Percentiles rank a stretch among this genome's conserved stretches.
phyloP scores from a whole-genome alignment of 805 yeast genomes.

The Ogataea thermomethanolica region DNA sequence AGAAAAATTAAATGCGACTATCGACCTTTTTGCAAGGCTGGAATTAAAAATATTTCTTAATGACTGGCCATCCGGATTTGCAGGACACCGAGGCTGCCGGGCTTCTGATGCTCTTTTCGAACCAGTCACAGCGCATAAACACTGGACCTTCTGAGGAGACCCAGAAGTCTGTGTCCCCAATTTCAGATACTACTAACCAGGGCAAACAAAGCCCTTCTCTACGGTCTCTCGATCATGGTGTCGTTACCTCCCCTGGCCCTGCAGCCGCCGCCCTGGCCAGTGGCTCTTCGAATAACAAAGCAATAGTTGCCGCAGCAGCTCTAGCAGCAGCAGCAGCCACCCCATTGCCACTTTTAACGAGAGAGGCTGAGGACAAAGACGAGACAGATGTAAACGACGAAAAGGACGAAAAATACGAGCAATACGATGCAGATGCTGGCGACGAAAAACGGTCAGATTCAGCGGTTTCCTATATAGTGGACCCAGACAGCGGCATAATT shows the following conservation, averaged over 20 bases:
- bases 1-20: slow-evolving; percentile 2
- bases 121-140: slow-evolving; percentile 24
- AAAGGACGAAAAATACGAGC: slow-evolving; percentile 4
- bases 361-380: slow-evolving; percentile 14
- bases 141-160: neutral
- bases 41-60: slow-evolving; percentile 1
- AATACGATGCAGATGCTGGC: too few relatives aligned
- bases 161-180: neutral
- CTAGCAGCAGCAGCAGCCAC: slow-evolving; percentile 77
- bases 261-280: slow-evolving; percentile 37
- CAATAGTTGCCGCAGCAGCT: slow-evolving; percentile 79
- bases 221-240: slow-evolving; percentile 18
- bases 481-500: slow-evolving; percentile 79
- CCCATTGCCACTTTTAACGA: slow-evolving; percentile 51
- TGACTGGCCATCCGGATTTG: slow-evolving; percentile 16
- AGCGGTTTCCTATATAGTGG: slow-evolving; percentile 50
- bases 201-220: slow-evolving; percentile 19
- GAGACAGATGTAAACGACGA: neutral
- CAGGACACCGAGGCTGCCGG: slow-evolving; percentile 39
- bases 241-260: slow-evolving; percentile 37
- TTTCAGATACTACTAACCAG: slow-evolving; percentile 6
- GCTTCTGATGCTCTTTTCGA: slow-evolving; percentile 36
- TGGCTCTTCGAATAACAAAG: slow-evolving; percentile 40
- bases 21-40: slow-evolving; percentile 6
- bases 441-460: slow-evolving; percentile 3